Base-by-base conservation (phyloP, 1,284 basidiomycete genomes). In the Ceratobasidium sp. region DNA sequence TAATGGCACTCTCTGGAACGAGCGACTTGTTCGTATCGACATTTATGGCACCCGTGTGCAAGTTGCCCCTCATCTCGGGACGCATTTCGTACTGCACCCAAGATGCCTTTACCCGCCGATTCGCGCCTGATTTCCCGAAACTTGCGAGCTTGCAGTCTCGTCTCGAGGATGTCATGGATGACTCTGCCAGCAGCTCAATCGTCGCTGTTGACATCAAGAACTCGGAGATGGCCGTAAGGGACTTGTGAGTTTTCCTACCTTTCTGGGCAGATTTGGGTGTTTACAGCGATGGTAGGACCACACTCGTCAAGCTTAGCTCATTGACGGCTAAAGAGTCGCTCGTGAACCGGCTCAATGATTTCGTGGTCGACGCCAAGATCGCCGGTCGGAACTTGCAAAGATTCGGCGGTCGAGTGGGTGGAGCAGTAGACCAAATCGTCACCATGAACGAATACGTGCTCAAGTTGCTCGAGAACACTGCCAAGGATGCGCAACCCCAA, bases 331-430 rank as follows among this genome's bases (percentile, higher is more conserved):
- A 70, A 43, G 71, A 72, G 12, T 35, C 54, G 17, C 54, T 72
- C 1, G 62, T 38, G 13, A 38, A 58, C 10, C n/a, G 31, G 22
- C 50, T 72, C 12, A 50, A 70, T 20, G 54, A 53, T 15, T 72
- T 72, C 42, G 56, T 67, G 10, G 34, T 27, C 15, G 49, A 67
- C n/a, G 71, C 71, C 15, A 55, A 62, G 43, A 55, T 5, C 25
- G 49, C 69, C 13, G 62, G 68, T 15, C 49, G 71, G 40, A 69
- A 58, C 22, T 32, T 72, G 42, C 71, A 72, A 20, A 62, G 69
- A 20, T 65, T 72, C n/a, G 62, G 71, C 13, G 54, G 69, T 13
- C 60, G 56, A 6, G 69, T 72, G n/a, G 71, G 71, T 3, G 69
- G 69, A 25, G 54, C 71, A n/a, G 69, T 72, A 29, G 71, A 72